Evolutionary conservation across 495 filamentous ascomycete genomes (phyloP).

Genomic region (Xylaria curta): DNA sequence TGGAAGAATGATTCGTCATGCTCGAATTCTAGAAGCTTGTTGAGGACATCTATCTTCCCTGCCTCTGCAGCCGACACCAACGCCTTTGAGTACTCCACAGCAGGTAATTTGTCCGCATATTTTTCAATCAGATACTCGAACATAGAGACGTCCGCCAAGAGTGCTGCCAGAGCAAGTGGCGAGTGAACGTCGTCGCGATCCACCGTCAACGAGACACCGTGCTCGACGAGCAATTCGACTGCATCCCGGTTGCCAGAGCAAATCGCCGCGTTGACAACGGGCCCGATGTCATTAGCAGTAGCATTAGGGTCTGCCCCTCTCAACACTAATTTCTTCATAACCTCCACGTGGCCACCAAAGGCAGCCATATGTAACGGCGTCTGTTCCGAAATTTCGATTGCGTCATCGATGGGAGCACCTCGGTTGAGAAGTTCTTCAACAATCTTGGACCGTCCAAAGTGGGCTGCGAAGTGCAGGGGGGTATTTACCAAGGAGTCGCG

Average conservation of each 20-base stretch:
- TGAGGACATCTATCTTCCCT: constrained; percentile 39
- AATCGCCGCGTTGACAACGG: constrained; percentile 45
- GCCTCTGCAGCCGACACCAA: constrained; percentile 39
- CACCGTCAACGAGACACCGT: constrained; percentile 36
- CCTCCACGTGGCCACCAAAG: constrained; percentile 39
- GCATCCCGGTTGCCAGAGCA: constrained; percentile 41
- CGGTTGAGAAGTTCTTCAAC: constrained; percentile 43
- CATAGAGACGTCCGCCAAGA: constrained; percentile 41
- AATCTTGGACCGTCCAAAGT: constrained; percentile 41
- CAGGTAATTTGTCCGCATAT: constrained; percentile 37
- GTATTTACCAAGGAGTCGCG: constrained; percentile 36
- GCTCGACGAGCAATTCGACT: constrained; percentile 43
- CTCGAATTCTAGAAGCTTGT: constrained; percentile 37
- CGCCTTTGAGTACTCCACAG: constrained; percentile 40
- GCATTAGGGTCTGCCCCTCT: constrained; percentile 43
- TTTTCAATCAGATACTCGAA: constrained; percentile 40
- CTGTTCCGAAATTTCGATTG: constrained; percentile 31
- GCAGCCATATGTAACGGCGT: constrained; percentile 49
- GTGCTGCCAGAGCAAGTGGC: constrained; percentile 40
- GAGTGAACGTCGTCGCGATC: constrained; percentile 34
- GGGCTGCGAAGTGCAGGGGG: constrained; percentile 45
- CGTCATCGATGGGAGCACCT: constrained; percentile 44
- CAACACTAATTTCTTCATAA: constrained; percentile 43
- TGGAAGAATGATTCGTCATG: constrained; percentile 36
- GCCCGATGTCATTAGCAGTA: constrained; percentile 36